phyloP scores from a whole-genome alignment of 2,329 filamentous ascomycete genomes.

The Penicillium griseofulvum region DNA sequence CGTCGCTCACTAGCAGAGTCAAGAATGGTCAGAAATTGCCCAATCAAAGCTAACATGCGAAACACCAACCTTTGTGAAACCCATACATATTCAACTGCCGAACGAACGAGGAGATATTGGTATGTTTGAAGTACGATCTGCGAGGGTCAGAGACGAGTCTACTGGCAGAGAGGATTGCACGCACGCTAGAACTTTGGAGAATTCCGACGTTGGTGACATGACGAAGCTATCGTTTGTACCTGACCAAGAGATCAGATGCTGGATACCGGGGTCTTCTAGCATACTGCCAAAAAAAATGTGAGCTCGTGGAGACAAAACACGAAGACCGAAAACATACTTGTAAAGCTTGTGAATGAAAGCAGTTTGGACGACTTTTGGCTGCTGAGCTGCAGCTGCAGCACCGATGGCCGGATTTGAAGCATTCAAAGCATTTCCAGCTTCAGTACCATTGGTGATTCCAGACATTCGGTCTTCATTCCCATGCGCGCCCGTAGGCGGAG shows the following conservation, averaged over 20 bases:
- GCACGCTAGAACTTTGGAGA: slow-evolving; percentile 96
- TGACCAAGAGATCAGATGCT: slow-evolving; percentile 96
- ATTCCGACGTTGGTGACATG: slow-evolving; percentile 96
- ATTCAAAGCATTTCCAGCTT: slow-evolving; percentile 27
- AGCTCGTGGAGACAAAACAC: slow-evolving; percentile 13
- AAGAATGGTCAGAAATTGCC: slow-evolving; percentile 7
- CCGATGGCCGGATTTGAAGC: slow-evolving; percentile 36
- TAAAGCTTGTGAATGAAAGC: slow-evolving; percentile 99
- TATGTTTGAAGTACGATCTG: slow-evolving; percentile 96
- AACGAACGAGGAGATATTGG: slow-evolving; percentile 97
- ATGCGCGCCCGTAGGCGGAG: slow-evolving; percentile 48
- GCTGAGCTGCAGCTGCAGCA: slow-evolving; percentile 64
- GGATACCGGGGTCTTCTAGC: slow-evolving; percentile 90
- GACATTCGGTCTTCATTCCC: slow-evolving; percentile 50
- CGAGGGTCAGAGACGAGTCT: slow-evolving; percentile 25
- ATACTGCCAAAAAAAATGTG: slow-evolving; percentile 60
- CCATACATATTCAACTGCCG: slow-evolving; percentile 99
- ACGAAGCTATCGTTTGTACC: slow-evolving; percentile 93
- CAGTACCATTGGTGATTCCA: slow-evolving; percentile 37
- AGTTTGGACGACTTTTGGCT: slow-evolving; percentile 96
- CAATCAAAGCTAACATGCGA: background rate
- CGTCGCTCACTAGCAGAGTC: slow-evolving; percentile 76
- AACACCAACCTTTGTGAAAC: slow-evolving; percentile 84
- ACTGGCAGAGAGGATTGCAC: slow-evolving; percentile 38
- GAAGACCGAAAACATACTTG: slow-evolving; percentile 62